These are phyloP conservation scores for Eutrema yunnanense DNA, from an alignment of 345 rosid genomes.

Conservation along the genomic window DNA sequence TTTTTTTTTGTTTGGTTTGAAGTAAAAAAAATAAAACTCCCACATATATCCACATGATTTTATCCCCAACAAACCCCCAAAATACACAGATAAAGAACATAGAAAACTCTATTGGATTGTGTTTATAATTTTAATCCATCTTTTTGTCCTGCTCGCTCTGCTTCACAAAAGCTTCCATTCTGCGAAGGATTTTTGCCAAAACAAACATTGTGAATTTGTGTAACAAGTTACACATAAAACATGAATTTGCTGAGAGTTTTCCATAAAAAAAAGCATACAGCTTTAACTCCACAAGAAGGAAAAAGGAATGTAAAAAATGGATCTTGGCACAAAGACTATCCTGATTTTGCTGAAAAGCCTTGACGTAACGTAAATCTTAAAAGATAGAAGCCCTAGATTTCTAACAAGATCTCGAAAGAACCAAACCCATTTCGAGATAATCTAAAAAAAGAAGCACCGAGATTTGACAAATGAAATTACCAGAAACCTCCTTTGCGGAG, in stretches of 20 bases:
- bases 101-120: constrained; percentile 7
- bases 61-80: neutral
- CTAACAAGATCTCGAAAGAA: neutral
- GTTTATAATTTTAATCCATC: neutral
- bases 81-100: neutral
- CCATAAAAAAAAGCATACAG: neutral
- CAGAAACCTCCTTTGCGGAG: constrained; percentile 45
- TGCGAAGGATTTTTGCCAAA: neutral
- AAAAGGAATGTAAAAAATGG: neutral
- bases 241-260: neutral
- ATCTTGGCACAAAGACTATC: neutral
- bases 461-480: constrained; percentile 22
- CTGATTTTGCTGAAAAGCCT: neutral
- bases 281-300: neutral
- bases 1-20: neutral
- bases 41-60: constrained; percentile 13
- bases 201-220: neutral
- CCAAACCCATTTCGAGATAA: neutral
- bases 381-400: neutral
- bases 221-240: too few relatives aligned
- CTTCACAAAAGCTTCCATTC: constrained; percentile 25
- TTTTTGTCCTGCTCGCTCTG: neutral
- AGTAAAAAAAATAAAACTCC: neutral
- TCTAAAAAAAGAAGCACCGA: too few relatives aligned
- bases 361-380: neutral